Conservation (phyloP, 257 asterid species). For the Ocimum tenuiflorum region DNA sequence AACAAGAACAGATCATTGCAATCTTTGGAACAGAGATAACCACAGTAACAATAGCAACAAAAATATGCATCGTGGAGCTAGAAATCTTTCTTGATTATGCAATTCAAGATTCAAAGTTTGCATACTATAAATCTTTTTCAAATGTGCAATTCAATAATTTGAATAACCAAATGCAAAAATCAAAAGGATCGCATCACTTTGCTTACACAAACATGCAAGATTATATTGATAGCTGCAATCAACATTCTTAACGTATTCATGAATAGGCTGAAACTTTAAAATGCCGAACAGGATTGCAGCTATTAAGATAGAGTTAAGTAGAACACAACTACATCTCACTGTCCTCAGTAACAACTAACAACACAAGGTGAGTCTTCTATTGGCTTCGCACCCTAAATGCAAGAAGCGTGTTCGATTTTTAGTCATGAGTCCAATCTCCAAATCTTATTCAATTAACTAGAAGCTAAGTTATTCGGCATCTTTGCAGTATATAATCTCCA, state of each 20-base stretch:
- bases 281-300: neutral
- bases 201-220: neutral
- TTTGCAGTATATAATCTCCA: neutral
- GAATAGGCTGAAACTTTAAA: neutral
- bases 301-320: neutral
- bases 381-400: neutral
- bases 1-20: too few species aligned
- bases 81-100: neutral
- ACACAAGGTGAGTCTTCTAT: neutral
- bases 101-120: neutral
- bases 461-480: too few species aligned
- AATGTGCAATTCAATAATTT: too few species aligned
- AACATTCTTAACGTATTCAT: neutral
- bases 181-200: neutral
- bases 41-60: neutral
- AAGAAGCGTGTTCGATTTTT: neutral
- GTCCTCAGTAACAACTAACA: too few species aligned
- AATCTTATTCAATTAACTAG: neutral
- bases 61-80: neutral
- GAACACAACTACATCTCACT: too few species aligned
- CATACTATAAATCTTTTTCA: too few species aligned
- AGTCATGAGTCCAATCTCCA: neutral
- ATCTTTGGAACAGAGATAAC: neutral
- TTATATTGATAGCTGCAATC: neutral
- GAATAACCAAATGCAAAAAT: neutral